Base-by-base conservation (phyloP, 1,284 basidiomycete genomes). In the Thelephora terrestris region DNA sequence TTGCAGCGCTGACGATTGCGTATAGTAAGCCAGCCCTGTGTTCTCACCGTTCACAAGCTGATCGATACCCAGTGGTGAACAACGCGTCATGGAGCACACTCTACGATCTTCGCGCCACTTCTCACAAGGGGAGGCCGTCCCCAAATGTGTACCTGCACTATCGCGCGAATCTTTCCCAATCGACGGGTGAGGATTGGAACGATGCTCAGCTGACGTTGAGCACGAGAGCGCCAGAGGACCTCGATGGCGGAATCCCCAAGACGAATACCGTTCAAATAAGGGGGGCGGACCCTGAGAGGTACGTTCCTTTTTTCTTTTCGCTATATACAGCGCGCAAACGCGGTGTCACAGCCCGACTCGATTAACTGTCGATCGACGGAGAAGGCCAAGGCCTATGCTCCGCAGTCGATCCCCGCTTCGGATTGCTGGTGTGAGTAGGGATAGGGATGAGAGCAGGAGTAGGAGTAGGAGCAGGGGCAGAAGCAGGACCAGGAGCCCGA, bases 111-210 rank as follows among this genome's bases (percentile, higher is more conserved):
- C 71, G 76, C 48, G 76, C 76, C 1, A 69, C 66, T 0, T 74
- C 72, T 0, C 58, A 58, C 12, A 66, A 67, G 18, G 71, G 71
- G 0, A 66, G 69, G 49, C 70, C 74, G 4, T 65, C 69, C 0
- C 55, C 68, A 3, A 61, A 67, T 0, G 68, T 79, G 21, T 55
- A 70, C 0, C 64, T 83, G 2, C 71, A 77, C 52, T 81, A 79
- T 54, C 72, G 75, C 20, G 78, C 78, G 0, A 65, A 65, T 29
- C 67, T 82, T 49, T 62, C 61, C 0, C 79, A 83, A 55, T 62
- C 57, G 50, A 79, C 79, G 0, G 79, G 79, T 9, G 80, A 82
- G 56, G 74, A 79, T 51, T 83, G 79, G 79, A 66, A 55, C 14
- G 64, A 70, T 50, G 66, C 46, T 18, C 53, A 62, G 0, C 65